phyloP scores from a whole-genome alignment of 2,329 filamentous ascomycete species.

The Aspergillus quadrilineatus region DNA sequence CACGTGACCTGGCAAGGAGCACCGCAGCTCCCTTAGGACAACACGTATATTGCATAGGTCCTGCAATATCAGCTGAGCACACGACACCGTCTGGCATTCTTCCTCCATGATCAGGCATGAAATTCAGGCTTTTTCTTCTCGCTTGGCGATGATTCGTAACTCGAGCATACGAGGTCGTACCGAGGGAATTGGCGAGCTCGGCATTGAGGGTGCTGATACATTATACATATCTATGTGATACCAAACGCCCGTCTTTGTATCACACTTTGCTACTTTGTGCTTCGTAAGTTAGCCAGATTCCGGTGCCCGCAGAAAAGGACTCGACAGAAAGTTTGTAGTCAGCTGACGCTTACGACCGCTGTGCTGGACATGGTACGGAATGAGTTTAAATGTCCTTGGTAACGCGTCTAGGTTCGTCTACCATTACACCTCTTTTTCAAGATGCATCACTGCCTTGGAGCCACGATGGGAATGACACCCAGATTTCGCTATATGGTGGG shows the following conservation, averaged over 20 bases:
- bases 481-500: too few relatives aligned
- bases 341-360: too few relatives aligned
- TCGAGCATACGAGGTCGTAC: background rate
- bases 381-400: too few relatives aligned
- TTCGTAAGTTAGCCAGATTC: too few relatives aligned
- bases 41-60: background rate
- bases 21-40: background rate
- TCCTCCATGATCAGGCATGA: background rate
- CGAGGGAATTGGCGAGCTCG: background rate
- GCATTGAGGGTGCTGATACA: background rate
- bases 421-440: too few relatives aligned
- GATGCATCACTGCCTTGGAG: background rate
- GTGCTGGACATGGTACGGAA: too few relatives aligned
- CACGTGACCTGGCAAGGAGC: background rate
- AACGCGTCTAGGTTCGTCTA: too few relatives aligned
- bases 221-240: conserved; percentile 5
- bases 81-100: background rate
- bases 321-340: too few relatives aligned
- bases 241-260: background rate
- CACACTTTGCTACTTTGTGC: background rate
- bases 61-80: background rate
- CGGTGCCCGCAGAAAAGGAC: too few relatives aligned
- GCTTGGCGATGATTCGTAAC: background rate
- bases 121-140: background rate
- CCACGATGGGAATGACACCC: background rate